A percentile compares a stretch with the other conserved stretches of the same genome.
These are phyloP conservation scores for Phaffomyces opuntiae DNA, from an alignment of 805 yeast genomes.

Conservation along the genomic window DNA sequence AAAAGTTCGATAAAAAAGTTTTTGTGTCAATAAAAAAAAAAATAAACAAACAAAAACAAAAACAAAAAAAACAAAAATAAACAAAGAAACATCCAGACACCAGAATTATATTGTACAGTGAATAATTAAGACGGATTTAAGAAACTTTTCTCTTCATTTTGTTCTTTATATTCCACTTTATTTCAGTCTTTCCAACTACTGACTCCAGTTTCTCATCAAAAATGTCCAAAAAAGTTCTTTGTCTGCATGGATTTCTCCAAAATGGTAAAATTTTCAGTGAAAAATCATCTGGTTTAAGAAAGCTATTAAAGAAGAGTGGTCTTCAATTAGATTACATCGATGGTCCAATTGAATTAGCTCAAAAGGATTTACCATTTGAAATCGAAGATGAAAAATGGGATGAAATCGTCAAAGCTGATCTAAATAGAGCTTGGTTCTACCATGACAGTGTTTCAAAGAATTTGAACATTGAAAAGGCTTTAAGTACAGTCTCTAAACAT, in stretches of 20 bases:
- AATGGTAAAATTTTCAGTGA: conserved; percentile 77
- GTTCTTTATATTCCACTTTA: neutral
- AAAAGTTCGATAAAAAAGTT: neutral
- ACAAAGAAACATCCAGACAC: conserved; percentile 2
- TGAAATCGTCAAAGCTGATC: conserved; percentile 38
- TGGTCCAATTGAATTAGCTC: conserved; percentile 63
- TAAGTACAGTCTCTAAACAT: conserved; percentile 41
- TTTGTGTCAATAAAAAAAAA: neutral
- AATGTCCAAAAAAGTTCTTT: conserved; percentile 49
- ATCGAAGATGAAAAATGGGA: conserved; percentile 46
- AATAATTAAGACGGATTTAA: conserved; percentile 3
- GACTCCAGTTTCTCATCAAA: too few relatives aligned
- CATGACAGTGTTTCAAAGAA: conserved; percentile 42
- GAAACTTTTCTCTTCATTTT: neutral
- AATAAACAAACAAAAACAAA: neutral
- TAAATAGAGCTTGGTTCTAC: conserved; percentile 71
- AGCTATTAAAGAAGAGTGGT: conserved; percentile 56
- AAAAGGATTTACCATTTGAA: conserved; percentile 70
- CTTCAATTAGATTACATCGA: conserved; percentile 71
- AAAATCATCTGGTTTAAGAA: conserved; percentile 84
- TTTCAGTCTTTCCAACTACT: too few relatives aligned
- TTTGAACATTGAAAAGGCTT: conserved; percentile 43
- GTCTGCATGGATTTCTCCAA: conserved; percentile 89
- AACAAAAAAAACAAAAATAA: neutral
- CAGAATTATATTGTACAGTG: neutral